phyloP scores from a whole-genome alignment of 768 basidiomycete species.

The Kwoniella mangroviensis region DNA sequence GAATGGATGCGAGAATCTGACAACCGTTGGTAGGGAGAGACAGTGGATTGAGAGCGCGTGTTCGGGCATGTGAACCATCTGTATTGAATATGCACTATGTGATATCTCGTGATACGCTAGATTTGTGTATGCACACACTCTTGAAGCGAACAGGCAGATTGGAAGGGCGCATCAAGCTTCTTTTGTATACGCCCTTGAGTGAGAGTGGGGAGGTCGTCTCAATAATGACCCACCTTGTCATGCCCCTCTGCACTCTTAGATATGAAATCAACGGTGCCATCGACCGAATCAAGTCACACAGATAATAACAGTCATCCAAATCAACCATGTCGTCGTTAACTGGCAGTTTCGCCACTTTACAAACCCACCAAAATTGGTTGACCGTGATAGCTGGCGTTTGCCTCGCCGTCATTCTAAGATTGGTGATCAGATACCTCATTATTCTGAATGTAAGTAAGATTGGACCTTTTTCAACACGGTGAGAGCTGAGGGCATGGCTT shows the following conservation, averaged over 20 bases:
- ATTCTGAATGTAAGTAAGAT: background rate
- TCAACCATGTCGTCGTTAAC: too few species aligned
- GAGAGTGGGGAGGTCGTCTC: background rate
- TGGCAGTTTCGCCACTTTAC: too few species aligned
- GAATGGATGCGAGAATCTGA: constrained; percentile 79
- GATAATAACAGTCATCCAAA: background rate
- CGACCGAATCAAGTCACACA: background rate
- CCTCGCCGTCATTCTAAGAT: background rate
- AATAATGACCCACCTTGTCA: background rate
- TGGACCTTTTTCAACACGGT: background rate
- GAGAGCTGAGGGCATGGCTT: background rate
- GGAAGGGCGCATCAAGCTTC: too few species aligned
- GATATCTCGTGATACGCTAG: background rate
- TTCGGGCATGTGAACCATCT: constrained; percentile 62
- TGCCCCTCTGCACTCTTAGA: background rate
- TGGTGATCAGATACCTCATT: background rate
- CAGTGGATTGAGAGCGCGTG: constrained; percentile 82
- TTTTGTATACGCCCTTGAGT: background rate
- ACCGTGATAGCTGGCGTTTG: background rate
- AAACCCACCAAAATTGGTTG: background rate
- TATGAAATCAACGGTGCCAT: background rate
- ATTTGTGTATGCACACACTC: background rate
- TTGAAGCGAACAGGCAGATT: background rate
- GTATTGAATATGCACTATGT: background rate
- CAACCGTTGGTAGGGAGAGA: constrained; percentile 79